Base-by-base conservation (phyloP, 2,329 filamentous ascomycete genomes). In the Bipolaris gigantea region DNA sequence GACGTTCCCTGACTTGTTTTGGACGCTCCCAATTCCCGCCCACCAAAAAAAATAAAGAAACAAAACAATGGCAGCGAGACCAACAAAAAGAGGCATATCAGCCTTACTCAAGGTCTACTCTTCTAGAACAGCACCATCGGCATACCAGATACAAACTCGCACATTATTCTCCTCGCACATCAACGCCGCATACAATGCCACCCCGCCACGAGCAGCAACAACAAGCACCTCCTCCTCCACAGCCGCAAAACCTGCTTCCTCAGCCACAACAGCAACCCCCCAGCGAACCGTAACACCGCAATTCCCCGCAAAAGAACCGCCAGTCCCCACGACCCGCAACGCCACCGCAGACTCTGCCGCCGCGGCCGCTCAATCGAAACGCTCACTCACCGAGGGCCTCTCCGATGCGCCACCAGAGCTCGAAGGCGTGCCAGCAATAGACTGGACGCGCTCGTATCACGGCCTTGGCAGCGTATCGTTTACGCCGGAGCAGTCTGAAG, bases 371-470 rank as follows among this genome's bases (percentile, higher is more conserved):
- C 70, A 66, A 38, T 48, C 55, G 34, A 60, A 71, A 25, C 75
- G 75, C 54, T 76, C 75, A 40, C 75, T 85, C 19, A 80, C 79
- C 18, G 71, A 73, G 9, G 81, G 82, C 19, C 77, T 85, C 2
- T 50, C 48, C 30, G 76, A 78, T 55, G 80, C 82, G 52, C 78
- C 81, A 6, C 78, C 81, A 3, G 69, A 78, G 34, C 70, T 81
- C 18, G 72, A 79, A 57, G 79, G 82, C 46, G 76, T 77, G 33
- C 75, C 77, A 40, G 82, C 83, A 41, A 83, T 89, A 49, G 88
- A 96, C 81, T 96, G 92, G 92, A 85, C 88, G 18, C 85, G 83
- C 44, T 95, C 90, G 13, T 96, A 88, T 79, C 86, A 93, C 73
- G 90, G 90, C 11, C 83, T 96, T 16, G 88, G 87, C 33, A 81